Evolutionary conservation across 129 eudicot genomes (phyloP), one percentile per base, ranked within the genome.

Genomic region (Saposhnikovia divaricata): DNA sequence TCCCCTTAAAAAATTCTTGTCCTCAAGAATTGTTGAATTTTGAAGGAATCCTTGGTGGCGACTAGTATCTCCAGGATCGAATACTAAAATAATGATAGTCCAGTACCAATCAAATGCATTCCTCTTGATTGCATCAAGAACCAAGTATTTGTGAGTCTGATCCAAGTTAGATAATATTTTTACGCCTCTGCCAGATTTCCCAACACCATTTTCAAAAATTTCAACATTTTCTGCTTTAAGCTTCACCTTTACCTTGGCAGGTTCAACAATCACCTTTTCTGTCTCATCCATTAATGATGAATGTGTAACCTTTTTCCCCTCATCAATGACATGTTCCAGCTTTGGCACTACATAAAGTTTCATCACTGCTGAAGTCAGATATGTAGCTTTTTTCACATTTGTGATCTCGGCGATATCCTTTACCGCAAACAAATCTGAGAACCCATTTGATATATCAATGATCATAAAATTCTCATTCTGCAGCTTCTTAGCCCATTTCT

Each of bases 321-420:
- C 91, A 77, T 90, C 94, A 45, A 90, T 90, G 31, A 90, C 90
- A 80, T 87, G 79, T 82, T 90, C 94, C 34, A 90, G 87, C 79
- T 80, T 90, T 27, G 94, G 94, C 72, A 90, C 94, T 48, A 90
- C 94, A 77, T 72, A 84, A 50, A 47, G 82, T 80, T 90, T 90
- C 91, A 90, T 82, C 27, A 87, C 90, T 23, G 88, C 82, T 11
- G 91, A 87, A 31, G 87, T 79, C 69, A 90, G 76, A 77, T 86
- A 88, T 11, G 94, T 87, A 73, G 94, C 91, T 79, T 90, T 90
- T 80, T 82, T 90, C 71, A 90, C 86, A 79, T 86, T 82, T 71
- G 80, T 78, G 43, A 86, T 40, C 84, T 90, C 94, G 6, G 69
- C 83, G 14, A 9, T 42, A 55, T 87, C 94, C 83, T 90, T 90